Evolutionary conservation across 257 asterid genomes (phyloP).

Genomic region (Solanum sitiens): DNA sequence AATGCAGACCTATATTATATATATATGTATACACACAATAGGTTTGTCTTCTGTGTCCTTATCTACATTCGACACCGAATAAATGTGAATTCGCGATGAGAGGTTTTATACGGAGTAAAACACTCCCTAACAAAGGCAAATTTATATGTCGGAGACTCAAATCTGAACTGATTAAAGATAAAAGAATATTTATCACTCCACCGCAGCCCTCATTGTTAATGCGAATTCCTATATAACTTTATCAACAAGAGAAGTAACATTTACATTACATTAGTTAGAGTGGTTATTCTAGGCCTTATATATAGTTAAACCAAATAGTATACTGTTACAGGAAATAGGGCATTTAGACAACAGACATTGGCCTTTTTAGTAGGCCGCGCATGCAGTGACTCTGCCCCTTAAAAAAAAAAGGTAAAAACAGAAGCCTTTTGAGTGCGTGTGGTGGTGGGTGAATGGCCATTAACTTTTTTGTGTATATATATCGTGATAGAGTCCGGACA

Average conservation of each 20-base stretch:
- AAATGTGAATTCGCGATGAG: no score
- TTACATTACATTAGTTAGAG: background rate
- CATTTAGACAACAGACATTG: conserved; percentile 1
- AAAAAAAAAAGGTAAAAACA: background rate
- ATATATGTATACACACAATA: no score
- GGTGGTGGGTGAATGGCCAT: background rate
- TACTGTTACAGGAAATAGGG: background rate
- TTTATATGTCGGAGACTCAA: no score
- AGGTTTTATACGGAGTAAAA: no score
- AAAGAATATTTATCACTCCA: no score
- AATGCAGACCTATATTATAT: background rate
- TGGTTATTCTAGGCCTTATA: background rate
- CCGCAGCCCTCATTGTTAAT: rapidly evolving
- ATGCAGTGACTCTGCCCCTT: background rate
- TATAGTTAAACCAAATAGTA: background rate
- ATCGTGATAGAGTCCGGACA: no score
- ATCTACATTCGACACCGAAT: no score
- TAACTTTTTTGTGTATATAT: background rate
- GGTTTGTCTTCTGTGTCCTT: no score
- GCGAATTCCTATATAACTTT: background rate
- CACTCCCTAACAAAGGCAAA: no score
- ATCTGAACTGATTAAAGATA: no score
- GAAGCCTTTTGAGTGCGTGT: background rate
- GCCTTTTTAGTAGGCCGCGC: conserved; percentile 1
- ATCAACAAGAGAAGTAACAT: background rate